Evolutionary conservation across 2,329 filamentous ascomycete species (phyloP).

Genomic region (Diaporthe longicolla): DNA sequence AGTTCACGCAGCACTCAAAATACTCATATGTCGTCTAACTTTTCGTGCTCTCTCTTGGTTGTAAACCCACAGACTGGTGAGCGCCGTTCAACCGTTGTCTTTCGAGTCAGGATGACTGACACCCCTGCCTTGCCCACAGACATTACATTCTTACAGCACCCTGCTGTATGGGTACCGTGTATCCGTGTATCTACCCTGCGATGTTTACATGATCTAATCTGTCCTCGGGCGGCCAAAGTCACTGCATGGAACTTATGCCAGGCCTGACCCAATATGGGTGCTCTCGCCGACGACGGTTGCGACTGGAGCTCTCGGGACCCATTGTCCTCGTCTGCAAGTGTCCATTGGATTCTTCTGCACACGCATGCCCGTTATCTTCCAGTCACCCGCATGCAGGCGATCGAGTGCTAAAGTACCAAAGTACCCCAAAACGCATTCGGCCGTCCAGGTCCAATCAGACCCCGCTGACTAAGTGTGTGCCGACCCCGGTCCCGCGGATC

Average conservation of each 20-base stretch:
- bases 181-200: background rate
- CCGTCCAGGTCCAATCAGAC: constrained; percentile 9
- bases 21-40: no score
- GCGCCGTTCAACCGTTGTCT: constrained; percentile 7
- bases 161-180: no score
- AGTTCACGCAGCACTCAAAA: background rate
- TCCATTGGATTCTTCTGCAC: background rate
- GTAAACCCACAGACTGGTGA: constrained; percentile 18
- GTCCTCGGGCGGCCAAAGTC: background rate
- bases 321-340: background rate
- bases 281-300: background rate
- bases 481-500: constrained; percentile 17
- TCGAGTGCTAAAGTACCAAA: background rate
- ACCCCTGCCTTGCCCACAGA: background rate
- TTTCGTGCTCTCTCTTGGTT: background rate
- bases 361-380: background rate
- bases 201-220: background rate
- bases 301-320: background rate
- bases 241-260: background rate
- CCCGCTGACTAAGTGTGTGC: constrained; percentile 17
- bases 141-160: background rate
- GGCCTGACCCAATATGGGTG: background rate
- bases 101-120: background rate
- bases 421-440: background rate
- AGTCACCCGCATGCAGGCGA: background rate